A percentile compares a stretch with the other conserved stretches of the same genome.
Conservation (phyloP, 768 basidiomycete species). For the Mycena albidolilacea region DNA sequence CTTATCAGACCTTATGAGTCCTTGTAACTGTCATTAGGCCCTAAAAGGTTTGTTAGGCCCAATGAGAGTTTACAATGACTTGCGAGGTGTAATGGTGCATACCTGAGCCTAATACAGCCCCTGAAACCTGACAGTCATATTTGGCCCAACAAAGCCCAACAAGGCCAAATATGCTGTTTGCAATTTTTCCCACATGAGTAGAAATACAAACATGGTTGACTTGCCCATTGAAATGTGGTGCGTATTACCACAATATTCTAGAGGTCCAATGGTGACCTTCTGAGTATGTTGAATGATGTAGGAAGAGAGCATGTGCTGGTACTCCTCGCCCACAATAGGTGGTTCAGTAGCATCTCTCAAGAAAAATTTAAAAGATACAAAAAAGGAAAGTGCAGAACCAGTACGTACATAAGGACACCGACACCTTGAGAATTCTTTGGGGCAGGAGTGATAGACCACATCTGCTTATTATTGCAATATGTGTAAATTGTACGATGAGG, state of each 20-base stretch:
- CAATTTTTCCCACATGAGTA: too few relatives aligned
- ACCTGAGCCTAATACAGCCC: too few relatives aligned
- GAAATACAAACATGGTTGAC: neutral
- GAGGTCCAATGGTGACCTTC: neutral
- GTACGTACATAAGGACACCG: neutral
- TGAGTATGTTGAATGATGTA: neutral
- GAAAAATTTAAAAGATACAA: neutral
- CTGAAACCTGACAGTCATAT: too few relatives aligned
- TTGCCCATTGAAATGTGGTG: neutral
- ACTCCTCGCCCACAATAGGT: neutral
- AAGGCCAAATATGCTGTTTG: too few relatives aligned
- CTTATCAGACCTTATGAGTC: too few relatives aligned
- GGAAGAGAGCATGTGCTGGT: neutral
- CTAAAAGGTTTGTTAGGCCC: too few relatives aligned
- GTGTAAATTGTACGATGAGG: neutral
- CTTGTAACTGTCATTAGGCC: too few relatives aligned
- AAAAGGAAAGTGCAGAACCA: too few relatives aligned
- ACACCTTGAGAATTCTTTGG: neutral
- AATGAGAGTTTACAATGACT: too few relatives aligned
- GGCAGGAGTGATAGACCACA: neutral
- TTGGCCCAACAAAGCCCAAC: too few relatives aligned
- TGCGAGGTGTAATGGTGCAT: too few relatives aligned
- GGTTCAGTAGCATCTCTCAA: neutral
- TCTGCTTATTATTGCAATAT: neutral
- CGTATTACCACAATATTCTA: neutral